Base-by-base conservation (phyloP, 2,329 filamentous ascomycete species). In the Colletotrichum camelliae region DNA sequence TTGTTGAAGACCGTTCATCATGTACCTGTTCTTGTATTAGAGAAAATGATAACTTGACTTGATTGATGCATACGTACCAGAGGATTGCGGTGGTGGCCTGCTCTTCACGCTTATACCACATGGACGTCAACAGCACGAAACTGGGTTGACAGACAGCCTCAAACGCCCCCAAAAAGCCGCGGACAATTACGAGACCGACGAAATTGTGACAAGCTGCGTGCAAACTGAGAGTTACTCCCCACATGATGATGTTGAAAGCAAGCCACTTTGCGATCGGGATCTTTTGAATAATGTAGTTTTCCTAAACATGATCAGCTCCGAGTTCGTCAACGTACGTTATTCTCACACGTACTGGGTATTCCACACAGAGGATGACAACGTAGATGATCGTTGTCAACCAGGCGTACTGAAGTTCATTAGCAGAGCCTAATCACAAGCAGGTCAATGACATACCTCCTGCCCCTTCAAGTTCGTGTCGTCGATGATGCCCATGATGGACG, bases 141-240 rank as follows among this genome's bases (percentile, higher is more conserved):
- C 84, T 83, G 0, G 88, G 88, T 8, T 85, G 84, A 4, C 88
- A 85, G 18, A 83, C 85, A 2, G 86, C 85, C 78, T 89, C 88
- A n/a, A 87, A 86, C 16, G 85, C 79, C 21, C 87, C 87, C 0
- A 88, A 79, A 0, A 89, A 79, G 72, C 88, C 85, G 0, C 88
- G 83, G 7, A 86, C 82, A 0, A 82, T 81, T 48, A 87, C 81
- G 5, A 89, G 80, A 1, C 84, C 81, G 0, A 80, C 84, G 48
- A 85, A 88, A 66, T 85, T 85, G 48, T 80, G 84, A 52, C 84
- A 84, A 2, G 83, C 81, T 0, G 82, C 82, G 2, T 81, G 81
- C 37, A 80, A 81, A 5, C 82, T 80, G 2, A 87, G 80, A 1
- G 87, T 81, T 3, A 80, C 79, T 0, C 86, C 87, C 88, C 87